Conservation (phyloP, 768 basidiomycete genomes). For the Mycena amicta region DNA sequence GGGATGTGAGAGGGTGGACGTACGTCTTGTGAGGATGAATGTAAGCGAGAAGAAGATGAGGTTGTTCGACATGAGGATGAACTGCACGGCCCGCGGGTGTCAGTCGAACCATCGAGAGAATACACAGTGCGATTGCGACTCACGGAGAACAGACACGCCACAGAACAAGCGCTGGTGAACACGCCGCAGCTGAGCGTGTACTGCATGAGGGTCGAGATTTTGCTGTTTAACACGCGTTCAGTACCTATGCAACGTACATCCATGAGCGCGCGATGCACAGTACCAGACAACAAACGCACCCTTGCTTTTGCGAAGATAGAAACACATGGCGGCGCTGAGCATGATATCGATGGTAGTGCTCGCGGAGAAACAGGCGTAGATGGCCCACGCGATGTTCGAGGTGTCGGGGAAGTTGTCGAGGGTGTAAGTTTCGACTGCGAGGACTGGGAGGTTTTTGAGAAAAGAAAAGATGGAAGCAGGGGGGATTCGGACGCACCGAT, state of each 20-base stretch:
- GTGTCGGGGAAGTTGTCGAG: constrained; percentile 34
- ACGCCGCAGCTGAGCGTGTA: constrained; percentile 41
- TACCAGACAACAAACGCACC: constrained; percentile 4
- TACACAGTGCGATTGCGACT: constrained; percentile 17
- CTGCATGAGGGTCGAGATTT: constrained; percentile 37
- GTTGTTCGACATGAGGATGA: constrained; percentile 45
- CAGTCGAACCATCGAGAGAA: no score
- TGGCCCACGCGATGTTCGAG: constrained; percentile 42
- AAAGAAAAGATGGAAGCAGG: no score
- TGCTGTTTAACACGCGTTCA: constrained; percentile 30
- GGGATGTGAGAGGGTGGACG: constrained; percentile 9
- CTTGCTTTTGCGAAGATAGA: constrained; percentile 35
- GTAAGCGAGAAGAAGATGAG: constrained; percentile 46
- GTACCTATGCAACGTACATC: background rate
- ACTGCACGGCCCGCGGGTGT: constrained; percentile 28
- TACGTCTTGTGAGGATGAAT: constrained; percentile 49
- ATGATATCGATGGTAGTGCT: constrained; percentile 48
- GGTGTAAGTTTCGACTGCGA: constrained; percentile 23
- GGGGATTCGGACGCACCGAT: constrained; percentile 25
- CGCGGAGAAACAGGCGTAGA: constrained; percentile 43
- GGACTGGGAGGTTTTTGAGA: no score
- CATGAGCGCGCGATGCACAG: background rate
- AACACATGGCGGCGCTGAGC: constrained; percentile 39
- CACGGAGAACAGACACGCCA: constrained; percentile 46
- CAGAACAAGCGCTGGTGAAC: constrained; percentile 46